phyloP scores from a whole-genome alignment of 441 rosid species.

The Geranium incanum region DNA sequence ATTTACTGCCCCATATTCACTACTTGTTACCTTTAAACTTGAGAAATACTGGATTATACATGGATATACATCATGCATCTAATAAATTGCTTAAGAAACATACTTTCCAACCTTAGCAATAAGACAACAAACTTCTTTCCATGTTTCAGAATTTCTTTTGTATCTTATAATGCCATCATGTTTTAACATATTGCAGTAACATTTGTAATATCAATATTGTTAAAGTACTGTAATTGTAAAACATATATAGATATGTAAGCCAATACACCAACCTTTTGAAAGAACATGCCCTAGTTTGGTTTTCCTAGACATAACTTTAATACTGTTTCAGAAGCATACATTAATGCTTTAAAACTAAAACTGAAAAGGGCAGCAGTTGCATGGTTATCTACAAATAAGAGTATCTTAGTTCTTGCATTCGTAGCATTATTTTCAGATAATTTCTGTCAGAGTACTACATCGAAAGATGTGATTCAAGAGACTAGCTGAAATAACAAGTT shows the following conservation, averaged over 20 bases:
- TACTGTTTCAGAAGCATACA: neutral
- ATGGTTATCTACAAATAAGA: neutral
- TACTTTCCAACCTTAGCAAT: neutral
- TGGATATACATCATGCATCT: neutral
- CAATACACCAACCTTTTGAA: neutral
- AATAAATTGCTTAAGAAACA: neutral
- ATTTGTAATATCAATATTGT: neutral
- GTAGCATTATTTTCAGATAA: neutral
- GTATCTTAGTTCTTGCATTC: neutral
- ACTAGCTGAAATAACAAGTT: too few relatives aligned
- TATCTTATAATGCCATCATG: neutral
- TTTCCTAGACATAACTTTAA: neutral
- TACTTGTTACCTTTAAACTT: neutral
- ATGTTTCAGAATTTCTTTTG: neutral
- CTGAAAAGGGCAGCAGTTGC: neutral
- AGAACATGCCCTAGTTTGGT: neutral
- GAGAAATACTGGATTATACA: neutral
- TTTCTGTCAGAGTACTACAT: too few relatives aligned
- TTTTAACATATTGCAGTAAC: neutral
- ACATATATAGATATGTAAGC: neutral
- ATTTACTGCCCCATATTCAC: neutral
- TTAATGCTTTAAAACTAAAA: neutral
- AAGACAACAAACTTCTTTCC: neutral
- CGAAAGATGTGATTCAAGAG: too few relatives aligned
- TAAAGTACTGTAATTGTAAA: neutral